These are phyloP conservation scores for Colletotrichum limetticola DNA, from an alignment of 2,329 filamentous ascomycete genomes.

Conservation along the genomic window DNA sequence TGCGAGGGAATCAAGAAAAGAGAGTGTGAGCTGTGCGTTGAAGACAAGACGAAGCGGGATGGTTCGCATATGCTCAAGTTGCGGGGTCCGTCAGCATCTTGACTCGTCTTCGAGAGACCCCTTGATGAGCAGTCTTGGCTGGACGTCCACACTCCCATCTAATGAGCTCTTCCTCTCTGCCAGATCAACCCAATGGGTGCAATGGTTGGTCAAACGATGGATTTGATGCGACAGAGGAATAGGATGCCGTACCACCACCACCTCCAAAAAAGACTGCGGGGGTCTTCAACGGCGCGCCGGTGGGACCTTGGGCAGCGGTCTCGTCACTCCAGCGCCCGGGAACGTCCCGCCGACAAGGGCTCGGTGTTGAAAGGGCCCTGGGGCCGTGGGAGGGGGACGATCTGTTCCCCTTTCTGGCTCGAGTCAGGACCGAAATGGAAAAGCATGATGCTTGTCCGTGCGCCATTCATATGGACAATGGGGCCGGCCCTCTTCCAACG, in stretches of 20 bases:
- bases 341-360: slow-evolving; percentile 22
- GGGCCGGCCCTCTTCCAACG: neutral
- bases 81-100: slow-evolving; percentile 19
- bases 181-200: neutral
- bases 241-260: neutral
- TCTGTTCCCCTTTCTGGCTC: slow-evolving; percentile 4
- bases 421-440: neutral
- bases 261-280: neutral
- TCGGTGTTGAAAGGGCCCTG: neutral
- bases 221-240: neutral
- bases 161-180: neutral
- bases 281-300: neutral
- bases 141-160: neutral
- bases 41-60: neutral
- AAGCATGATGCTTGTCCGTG: neutral
- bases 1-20: neutral
- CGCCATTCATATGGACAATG: neutral
- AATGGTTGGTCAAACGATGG: neutral
- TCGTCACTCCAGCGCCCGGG: neutral
- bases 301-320: neutral
- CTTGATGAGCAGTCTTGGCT: neutral
- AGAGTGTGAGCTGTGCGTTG: neutral
- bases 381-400: neutral
- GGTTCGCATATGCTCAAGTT: neutral
- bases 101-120: slow-evolving; percentile 1